Conservation (phyloP, 345 rosid species). For the Citrus trifoliata region DNA sequence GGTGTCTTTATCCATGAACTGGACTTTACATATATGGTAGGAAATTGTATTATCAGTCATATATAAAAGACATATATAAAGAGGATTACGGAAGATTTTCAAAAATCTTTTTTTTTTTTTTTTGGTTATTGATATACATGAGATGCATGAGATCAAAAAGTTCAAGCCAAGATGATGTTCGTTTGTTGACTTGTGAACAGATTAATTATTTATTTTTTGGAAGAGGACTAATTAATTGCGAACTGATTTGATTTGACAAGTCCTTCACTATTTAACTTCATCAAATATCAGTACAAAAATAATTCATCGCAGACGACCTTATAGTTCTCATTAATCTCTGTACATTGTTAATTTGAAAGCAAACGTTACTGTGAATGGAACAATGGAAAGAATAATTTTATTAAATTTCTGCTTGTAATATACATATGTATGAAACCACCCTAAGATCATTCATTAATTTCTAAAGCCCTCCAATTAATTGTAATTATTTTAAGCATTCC, state of each 20-base stretch:
- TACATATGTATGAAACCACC: too few species aligned
- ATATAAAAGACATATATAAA: not conserved
- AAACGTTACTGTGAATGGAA: too few species aligned
- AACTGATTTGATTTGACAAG: not conserved
- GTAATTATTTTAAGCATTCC: not conserved
- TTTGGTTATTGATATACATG: not conserved
- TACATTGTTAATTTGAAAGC: too few species aligned
- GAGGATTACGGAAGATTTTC: not conserved
- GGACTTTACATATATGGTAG: slow-evolving; percentile 6
- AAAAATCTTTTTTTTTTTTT: not conserved
- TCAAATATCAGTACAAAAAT: not conserved
- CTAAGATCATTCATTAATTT: not conserved
- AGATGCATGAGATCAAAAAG: not conserved
- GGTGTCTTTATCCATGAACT: slow-evolving; percentile 20
- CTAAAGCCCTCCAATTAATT: not conserved
- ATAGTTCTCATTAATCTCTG: too few species aligned
- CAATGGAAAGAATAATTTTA: too few species aligned
- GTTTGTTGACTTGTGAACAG: not conserved
- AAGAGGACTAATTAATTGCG: too few species aligned
- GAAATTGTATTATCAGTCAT: not conserved
- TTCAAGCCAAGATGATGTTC: not conserved
- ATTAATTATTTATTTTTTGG: too few species aligned
- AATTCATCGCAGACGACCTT: too few species aligned
- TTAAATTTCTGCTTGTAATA: too few species aligned
- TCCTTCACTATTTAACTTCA: not conserved